Conservation (phyloP, 345 rosid species). For the Diplotaxis tenuifolia region DNA sequence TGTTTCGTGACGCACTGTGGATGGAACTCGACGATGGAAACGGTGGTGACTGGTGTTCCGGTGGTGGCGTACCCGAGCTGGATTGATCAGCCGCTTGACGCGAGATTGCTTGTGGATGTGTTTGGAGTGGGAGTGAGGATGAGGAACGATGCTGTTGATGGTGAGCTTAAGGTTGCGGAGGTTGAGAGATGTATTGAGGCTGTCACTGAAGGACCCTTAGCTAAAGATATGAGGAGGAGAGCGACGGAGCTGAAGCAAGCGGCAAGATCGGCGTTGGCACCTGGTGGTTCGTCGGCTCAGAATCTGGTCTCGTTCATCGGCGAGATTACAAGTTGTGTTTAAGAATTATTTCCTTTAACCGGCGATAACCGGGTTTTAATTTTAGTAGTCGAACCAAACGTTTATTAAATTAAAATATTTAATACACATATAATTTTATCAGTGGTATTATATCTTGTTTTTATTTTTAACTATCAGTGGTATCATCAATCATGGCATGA, state of each 20-base stretch:
- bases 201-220: constrained; percentile 32
- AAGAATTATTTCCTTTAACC: not conserved
- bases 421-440: not conserved
- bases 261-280: constrained; percentile 38
- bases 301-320: constrained; percentile 41
- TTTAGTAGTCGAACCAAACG: not conserved
- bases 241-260: constrained; percentile 40
- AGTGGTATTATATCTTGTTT: too few species aligned
- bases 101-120: constrained; percentile 47
- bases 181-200: constrained; percentile 50
- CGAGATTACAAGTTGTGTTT: constrained; percentile 28
- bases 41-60: constrained; percentile 50
- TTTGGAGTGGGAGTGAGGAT: constrained; percentile 47
- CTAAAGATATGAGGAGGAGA: constrained; percentile 40
- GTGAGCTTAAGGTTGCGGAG: constrained; percentile 32
- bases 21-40: constrained; percentile 60
- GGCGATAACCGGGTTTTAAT: not conserved
- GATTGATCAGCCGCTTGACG: constrained; percentile 47
- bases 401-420: not conserved
- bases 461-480: too few species aligned
- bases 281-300: constrained; percentile 45
- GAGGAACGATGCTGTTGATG: constrained; percentile 35
- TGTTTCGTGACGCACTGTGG: constrained; percentile 64
- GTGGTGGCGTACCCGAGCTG: constrained; percentile 50
- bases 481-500: too few species aligned